Percentiles rank a stretch among this genome's conserved stretches.
Conservation (phyloP, 139 green algal species). For the Tetraselmis striata region DNA sequence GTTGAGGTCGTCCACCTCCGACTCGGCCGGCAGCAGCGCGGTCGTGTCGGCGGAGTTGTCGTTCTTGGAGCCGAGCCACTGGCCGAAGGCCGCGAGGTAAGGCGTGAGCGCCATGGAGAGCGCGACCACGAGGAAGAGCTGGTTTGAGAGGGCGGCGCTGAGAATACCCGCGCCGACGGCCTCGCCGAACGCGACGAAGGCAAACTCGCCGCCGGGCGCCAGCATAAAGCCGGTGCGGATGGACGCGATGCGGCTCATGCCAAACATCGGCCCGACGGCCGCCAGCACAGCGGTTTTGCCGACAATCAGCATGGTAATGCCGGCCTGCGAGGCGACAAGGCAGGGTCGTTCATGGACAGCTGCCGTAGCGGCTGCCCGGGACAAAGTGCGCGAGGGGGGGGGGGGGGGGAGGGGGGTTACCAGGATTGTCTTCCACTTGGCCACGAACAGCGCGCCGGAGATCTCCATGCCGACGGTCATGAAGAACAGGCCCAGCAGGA, state of each 20-base stretch:
- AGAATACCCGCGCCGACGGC: slow-evolving; percentile 61
- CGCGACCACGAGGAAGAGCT: slow-evolving; percentile 94
- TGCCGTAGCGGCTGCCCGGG: too few relatives aligned
- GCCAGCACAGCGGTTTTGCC: slow-evolving; percentile 70
- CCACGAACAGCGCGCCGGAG: slow-evolving; percentile 29
- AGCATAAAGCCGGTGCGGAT: slow-evolving; percentile 73
- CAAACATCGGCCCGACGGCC: slow-evolving; percentile 73
- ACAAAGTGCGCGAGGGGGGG: too few relatives aligned
- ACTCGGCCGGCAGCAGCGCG: slow-evolving; percentile 67
- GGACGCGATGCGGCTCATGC: slow-evolving; percentile 62
- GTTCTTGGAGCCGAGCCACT: slow-evolving; percentile 57
- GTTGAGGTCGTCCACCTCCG: slow-evolving; percentile 67
- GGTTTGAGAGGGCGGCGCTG: slow-evolving; percentile 52
- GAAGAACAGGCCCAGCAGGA: slow-evolving; percentile 99
- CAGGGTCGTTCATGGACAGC: too few relatives aligned
- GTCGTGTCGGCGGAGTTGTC: slow-evolving; percentile 79
- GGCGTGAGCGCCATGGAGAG: slow-evolving; percentile 95
- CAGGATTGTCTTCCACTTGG: slow-evolving; percentile 65
- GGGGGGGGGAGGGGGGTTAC: not conserved
- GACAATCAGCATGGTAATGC: slow-evolving; percentile 21
- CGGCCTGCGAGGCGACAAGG: too few relatives aligned
- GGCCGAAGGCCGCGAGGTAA: slow-evolving; percentile 77
- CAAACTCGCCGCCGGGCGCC: slow-evolving; percentile 96
- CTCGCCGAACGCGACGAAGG: slow-evolving; percentile 95
- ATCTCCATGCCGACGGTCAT: slow-evolving; percentile 92